Conservation (phyloP, 2,329 filamentous ascomycete species). For the Aspergillus intermedius region DNA sequence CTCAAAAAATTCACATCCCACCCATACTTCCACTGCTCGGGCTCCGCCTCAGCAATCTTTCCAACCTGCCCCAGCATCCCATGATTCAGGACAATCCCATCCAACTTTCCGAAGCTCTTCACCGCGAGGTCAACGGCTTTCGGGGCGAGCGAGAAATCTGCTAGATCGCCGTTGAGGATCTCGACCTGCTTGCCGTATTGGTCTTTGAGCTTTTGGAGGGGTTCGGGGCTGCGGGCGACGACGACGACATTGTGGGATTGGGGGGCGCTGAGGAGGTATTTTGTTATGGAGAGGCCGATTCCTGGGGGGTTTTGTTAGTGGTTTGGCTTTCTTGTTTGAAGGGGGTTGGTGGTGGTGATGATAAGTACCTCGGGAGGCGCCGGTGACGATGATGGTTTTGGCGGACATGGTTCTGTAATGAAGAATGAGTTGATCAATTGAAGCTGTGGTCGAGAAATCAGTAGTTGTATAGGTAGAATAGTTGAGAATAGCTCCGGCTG, state of each 20-base stretch:
- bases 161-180: conserved; percentile 52
- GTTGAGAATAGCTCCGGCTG: neutral
- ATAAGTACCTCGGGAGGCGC: conserved; percentile 54
- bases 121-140: conserved; percentile 61
- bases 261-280: conserved; percentile 50
- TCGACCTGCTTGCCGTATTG: conserved; percentile 51
- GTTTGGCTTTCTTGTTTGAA: neutral
- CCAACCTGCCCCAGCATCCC: conserved; percentile 71
- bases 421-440: neutral
- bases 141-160: conserved; percentile 48
- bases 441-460: neutral
- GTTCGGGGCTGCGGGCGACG: conserved; percentile 49
- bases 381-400: conserved; percentile 65
- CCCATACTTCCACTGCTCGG: conserved; percentile 65
- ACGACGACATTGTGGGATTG: conserved; percentile 52
- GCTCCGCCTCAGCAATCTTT: conserved; percentile 59
- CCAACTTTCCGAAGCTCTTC: conserved; percentile 63
- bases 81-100: conserved; percentile 84
- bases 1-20: conserved; percentile 89
- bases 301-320: conserved; percentile 31
- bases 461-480: neutral
- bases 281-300: conserved; percentile 56
- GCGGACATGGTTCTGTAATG: conserved; percentile 36
- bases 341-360: neutral
- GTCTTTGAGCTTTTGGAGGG: conserved; percentile 48